Evolutionary conservation across 371 early-diverging fungal genomes (phyloP).

Genomic region (Nosema muscidifuracis): DNA sequence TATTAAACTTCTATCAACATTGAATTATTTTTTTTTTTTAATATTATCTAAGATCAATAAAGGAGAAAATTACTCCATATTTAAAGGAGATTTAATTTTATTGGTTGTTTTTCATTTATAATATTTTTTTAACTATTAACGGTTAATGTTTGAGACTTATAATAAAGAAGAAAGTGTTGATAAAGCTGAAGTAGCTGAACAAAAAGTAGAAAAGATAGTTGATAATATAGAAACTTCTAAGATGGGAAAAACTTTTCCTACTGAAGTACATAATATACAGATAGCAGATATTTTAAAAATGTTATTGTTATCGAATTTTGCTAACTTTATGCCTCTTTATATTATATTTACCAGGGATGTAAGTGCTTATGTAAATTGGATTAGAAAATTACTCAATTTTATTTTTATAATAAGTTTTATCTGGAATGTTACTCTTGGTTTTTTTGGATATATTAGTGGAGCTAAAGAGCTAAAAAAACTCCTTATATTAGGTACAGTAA

Average conservation of each 20-base stretch:
- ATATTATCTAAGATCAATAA: no score
- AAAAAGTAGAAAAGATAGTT: constrained; percentile 24
- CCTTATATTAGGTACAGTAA: background rate
- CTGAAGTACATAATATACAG: constrained; percentile 29
- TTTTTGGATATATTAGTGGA: background rate
- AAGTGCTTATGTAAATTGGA: background rate
- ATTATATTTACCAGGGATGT: background rate
- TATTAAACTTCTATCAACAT: no score
- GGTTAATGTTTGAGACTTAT: background rate
- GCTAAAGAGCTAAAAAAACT: background rate
- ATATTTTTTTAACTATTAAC: background rate
- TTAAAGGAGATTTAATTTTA: background rate
- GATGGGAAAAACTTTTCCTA: constrained; percentile 37
- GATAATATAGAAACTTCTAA: constrained; percentile 29
- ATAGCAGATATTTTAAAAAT: constrained; percentile 35
- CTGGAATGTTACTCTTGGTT: background rate
- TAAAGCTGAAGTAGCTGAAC: constrained; percentile 26
- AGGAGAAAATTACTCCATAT: no score
- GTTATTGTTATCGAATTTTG: constrained; percentile 10
- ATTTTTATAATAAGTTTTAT: background rate
- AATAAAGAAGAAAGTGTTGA: constrained; percentile 10
- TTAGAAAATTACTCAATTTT: background rate
- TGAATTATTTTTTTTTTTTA: no score
- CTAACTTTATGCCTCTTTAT: constrained; percentile 10
- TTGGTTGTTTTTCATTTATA: constrained; percentile 16